Evolutionary conservation across 805 yeast genomes (phyloP).

Genomic region (Starmerella roubikii): DNA sequence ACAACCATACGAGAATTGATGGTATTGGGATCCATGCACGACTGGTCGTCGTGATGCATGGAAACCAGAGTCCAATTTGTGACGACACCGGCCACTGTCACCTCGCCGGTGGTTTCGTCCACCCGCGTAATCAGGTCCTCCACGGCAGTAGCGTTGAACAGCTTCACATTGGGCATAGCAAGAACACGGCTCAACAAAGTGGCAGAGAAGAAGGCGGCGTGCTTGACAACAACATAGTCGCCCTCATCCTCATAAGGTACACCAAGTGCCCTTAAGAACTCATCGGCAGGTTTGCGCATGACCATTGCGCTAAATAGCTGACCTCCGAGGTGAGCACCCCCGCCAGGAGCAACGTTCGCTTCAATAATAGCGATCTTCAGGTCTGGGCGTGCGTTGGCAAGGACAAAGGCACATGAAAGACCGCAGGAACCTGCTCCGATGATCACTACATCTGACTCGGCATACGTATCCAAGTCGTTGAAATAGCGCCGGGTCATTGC

Average conservation of each 20-base stretch:
- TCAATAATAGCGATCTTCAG: constrained; percentile 61
- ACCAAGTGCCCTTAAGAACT: constrained; percentile 48
- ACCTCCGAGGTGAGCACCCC: constrained; percentile 71
- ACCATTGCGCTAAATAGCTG: constrained; percentile 68
- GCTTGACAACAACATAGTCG: constrained; percentile 65
- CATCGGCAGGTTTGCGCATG: constrained; percentile 65
- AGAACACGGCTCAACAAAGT: constrained; percentile 57
- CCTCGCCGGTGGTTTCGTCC: constrained; percentile 39
- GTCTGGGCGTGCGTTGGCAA: constrained; percentile 64
- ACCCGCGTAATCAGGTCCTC: constrained; percentile 67
- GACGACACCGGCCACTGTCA: constrained; percentile 65
- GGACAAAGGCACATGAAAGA: constrained; percentile 57
- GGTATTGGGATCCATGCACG: constrained; percentile 75
- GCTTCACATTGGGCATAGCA: constrained; percentile 57
- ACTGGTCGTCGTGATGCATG: constrained; percentile 60
- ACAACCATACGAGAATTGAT: constrained; percentile 51
- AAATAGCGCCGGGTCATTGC: constrained; percentile 70
- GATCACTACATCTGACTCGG: constrained; percentile 61
- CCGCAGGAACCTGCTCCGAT: constrained; percentile 74
- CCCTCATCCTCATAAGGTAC: constrained; percentile 67
- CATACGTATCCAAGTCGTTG: constrained; percentile 56
- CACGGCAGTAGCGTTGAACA: constrained; percentile 69
- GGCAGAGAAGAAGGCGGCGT: constrained; percentile 64
- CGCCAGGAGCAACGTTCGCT: constrained; percentile 65
- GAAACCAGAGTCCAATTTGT: constrained; percentile 74